Evolutionary conservation across 2,329 filamentous ascomycete species (phyloP).

Genomic region (Colletotrichum sp.): DNA sequence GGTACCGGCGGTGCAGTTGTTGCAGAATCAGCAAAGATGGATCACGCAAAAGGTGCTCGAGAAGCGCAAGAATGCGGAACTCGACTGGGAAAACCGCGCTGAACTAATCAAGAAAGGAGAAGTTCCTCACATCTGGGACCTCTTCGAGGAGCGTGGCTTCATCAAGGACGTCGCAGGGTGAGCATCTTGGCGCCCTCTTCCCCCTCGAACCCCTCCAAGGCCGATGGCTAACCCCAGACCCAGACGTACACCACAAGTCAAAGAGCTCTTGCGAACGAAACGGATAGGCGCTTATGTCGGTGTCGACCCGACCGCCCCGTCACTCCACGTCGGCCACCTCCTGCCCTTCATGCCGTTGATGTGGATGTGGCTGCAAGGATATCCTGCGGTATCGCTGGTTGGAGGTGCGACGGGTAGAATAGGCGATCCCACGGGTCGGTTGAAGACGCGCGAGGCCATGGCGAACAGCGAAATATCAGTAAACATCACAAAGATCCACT

Average conservation of each 20-base stretch:
- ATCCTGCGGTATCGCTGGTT: conserved; percentile 69
- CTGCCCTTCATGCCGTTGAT: conserved; percentile 83
- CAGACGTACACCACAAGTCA: conserved; percentile 57
- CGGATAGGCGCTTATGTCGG: conserved; percentile 80
- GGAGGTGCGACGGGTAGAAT: conserved; percentile 79
- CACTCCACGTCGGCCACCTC: conserved; percentile 81
- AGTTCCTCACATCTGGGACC: conserved; percentile 60
- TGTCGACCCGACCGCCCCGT: conserved; percentile 81
- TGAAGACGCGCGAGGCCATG: conserved; percentile 64
- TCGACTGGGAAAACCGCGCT: conserved; percentile 54
- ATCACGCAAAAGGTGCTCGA: conserved; percentile 46
- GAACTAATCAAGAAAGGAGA: conserved; percentile 54
- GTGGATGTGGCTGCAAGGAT: conserved; percentile 82
- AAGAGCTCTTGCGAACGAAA: conserved; percentile 67
- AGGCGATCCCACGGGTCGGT: conserved; percentile 77
- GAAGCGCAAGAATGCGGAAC: conserved; percentile 47
- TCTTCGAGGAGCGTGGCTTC: conserved; percentile 74
- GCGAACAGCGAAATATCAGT: conserved; percentile 56
- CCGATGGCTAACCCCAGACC: background rate
- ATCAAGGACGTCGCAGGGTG: conserved; percentile 79
- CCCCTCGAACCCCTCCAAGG: background rate
- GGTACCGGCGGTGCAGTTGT: conserved; percentile 5
- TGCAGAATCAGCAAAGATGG: conserved; percentile 33
- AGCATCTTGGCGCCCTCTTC: conserved; percentile 6
- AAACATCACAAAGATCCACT: conserved; percentile 72